A percentile compares a stretch with the other conserved stretches of the same genome.
Evolutionary conservation across 306 rosid genomes (phyloP).

Genomic region (Cucumis hystrix): DNA sequence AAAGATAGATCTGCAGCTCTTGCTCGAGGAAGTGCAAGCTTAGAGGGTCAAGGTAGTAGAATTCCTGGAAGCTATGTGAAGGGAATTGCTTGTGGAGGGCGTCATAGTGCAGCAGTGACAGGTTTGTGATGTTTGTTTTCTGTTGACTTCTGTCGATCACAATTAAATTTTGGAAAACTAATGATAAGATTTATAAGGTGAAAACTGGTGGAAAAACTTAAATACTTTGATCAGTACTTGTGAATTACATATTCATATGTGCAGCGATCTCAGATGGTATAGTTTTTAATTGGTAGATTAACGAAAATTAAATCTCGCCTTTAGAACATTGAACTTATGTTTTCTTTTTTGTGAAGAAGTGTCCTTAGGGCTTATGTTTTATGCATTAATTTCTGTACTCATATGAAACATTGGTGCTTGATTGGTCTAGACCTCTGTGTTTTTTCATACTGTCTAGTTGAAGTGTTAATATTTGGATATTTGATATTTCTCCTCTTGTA

Average conservation of each 20-base stretch:
- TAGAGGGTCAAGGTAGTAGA: constrained; percentile 48
- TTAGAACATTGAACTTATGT: background rate
- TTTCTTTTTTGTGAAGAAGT: too few relatives aligned
- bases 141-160: background rate
- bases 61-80: constrained; percentile 71
- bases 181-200: background rate
- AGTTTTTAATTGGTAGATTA: background rate
- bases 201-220: background rate
- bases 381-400: background rate
- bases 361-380: background rate
- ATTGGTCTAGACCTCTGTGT: background rate
- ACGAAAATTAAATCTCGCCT: background rate
- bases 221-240: background rate
- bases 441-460: constrained; percentile 1
- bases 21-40: constrained; percentile 38
- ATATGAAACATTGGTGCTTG: background rate
- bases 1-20: constrained; percentile 41
- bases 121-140: constrained; percentile 23
- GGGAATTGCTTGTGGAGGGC: constrained; percentile 91
- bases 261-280: background rate
- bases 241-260: background rate
- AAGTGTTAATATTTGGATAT: constrained; percentile 3
- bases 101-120: constrained; percentile 91
- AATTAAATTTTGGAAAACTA: background rate
- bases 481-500: background rate